Base-by-base conservation (phyloP, 306 rosid genomes). In the Parietaria judaica region DNA sequence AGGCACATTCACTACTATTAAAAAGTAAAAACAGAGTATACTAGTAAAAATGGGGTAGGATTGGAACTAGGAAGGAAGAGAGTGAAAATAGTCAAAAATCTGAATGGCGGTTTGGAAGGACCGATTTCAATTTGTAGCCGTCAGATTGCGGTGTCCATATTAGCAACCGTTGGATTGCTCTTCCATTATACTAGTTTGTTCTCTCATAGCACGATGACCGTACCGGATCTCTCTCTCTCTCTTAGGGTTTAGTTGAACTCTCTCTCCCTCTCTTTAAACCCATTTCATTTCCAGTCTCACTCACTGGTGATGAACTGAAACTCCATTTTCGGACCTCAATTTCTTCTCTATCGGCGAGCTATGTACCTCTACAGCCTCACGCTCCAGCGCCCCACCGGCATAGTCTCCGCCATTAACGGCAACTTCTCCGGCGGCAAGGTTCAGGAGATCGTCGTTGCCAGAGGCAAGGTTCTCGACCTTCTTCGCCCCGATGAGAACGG, bases 331-430 rank as follows among this genome's bases (percentile, higher is more conserved):
- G 13, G 13, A 7, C 50, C 50, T 2, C 50, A 46, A 46, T 7
- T 2, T 46, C 11, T 46, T 46, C 50, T 46, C 36, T 8, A 55
- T 54, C 44, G 16, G 53, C 49, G 66, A 78, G 63, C 76, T 55
- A 92, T 88, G 99, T 88, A 88, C 66, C 99, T 92, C 63, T 88
- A 92, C 81, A 88, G 72, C 55, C 88, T 92, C 50, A 92, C 99
- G 36, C 94, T 92, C 11, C 99, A 92, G 70, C 83, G 94, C 36
- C 88, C 99, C 35, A 92, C 99, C 46, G 96, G 99, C 58, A 70
- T 92, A 56, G 81, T 92, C 41, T 82, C 86, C 48, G 99, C 99
- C 72, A 92, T 92, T 66, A 84, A 92, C 36, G 99, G 99, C 15
- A 92, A 43, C 74, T 92, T 92, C 95, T 88, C 99, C 70, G 99